Conservation (phyloP, 2,329 filamentous ascomycete genomes). For the Colletotrichum filicis region DNA sequence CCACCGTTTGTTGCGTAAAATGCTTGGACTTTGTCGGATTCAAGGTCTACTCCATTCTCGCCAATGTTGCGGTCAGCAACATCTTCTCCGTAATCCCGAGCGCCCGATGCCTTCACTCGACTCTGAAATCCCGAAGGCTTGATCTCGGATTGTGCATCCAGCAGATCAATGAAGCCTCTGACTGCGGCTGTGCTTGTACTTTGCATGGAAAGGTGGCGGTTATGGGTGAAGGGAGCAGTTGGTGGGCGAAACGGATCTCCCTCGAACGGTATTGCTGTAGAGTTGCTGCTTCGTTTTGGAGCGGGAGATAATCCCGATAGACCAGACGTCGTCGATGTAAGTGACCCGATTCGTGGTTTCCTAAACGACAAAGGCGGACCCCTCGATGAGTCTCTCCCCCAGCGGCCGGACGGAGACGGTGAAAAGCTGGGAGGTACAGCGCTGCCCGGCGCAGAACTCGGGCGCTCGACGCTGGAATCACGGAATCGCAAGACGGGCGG, state of each 20-base stretch:
- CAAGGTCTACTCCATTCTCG: slow-evolving; percentile 47
- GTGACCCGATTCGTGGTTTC: slow-evolving; percentile 27
- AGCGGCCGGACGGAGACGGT: slow-evolving; percentile 16
- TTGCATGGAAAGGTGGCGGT: slow-evolving; percentile 46
- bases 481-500: slow-evolving; percentile 44
- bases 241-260: slow-evolving; percentile 31
- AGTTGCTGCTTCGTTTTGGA: neutral
- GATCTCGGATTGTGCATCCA: slow-evolving; percentile 67
- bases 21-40: slow-evolving; percentile 46
- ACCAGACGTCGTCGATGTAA: slow-evolving; percentile 13
- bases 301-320: slow-evolving; percentile 7
- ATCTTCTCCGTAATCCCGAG: slow-evolving; percentile 70
- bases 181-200: slow-evolving; percentile 40
- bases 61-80: slow-evolving; percentile 70
- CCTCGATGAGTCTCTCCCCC: slow-evolving; percentile 34
- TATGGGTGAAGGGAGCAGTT: slow-evolving; percentile 39
- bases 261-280: slow-evolving; percentile 12
- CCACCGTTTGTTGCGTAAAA: slow-evolving; percentile 45
- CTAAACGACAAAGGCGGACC: slow-evolving; percentile 34
- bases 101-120: slow-evolving; percentile 61
- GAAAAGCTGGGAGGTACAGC: slow-evolving; percentile 17
- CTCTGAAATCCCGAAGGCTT: slow-evolving; percentile 59
- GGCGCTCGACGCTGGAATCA: slow-evolving; percentile 44
- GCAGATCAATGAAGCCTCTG: slow-evolving; percentile 59
- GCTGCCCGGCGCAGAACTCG: slow-evolving; percentile 47